A percentile compares a stretch with the other conserved stretches of the same genome.
Evolutionary conservation across 495 filamentous ascomycete species (phyloP).

Genomic region (Cudoniella acicularis): DNA sequence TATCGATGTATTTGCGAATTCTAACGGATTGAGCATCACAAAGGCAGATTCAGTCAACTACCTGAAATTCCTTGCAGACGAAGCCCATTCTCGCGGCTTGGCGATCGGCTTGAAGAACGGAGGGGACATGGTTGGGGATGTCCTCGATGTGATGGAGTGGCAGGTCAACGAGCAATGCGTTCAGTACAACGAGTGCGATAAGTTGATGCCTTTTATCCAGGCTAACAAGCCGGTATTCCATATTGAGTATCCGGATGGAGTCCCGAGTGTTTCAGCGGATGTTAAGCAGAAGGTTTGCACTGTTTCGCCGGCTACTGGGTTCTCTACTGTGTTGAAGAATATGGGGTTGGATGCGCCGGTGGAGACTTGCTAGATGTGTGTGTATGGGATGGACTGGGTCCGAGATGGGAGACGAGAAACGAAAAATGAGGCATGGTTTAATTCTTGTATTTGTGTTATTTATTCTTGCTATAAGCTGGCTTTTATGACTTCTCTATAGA

Average conservation of each 20-base stretch:
- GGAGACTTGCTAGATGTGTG: conserved; percentile 24
- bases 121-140: conserved; percentile 50
- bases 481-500: not conserved
- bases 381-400: not conserved
- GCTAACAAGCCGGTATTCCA: conserved; percentile 67
- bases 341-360: conserved; percentile 58
- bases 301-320: conserved; percentile 29
- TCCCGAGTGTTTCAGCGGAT: conserved; percentile 28
- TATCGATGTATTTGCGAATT: conserved; percentile 60
- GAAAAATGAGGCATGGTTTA: not conserved
- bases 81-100: conserved; percentile 36
- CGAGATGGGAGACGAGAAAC: not conserved
- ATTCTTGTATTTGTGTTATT: not conserved
- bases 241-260: conserved; percentile 61
- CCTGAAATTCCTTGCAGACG: conserved; percentile 52
- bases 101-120: conserved; percentile 66
- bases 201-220: conserved; percentile 51
- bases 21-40: conserved; percentile 54
- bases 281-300: not conserved
- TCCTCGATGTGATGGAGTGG: conserved; percentile 58
- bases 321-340: conserved; percentile 63
- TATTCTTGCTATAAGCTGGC: not conserved
- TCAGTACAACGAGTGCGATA: conserved; percentile 53
- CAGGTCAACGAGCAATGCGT: conserved; percentile 71
- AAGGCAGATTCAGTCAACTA: conserved; percentile 51